A percentile compares a stretch with the other conserved stretches of the same genome.
phyloP scores from a whole-genome alignment of 1,284 basidiomycete genomes.

The Ganoderma lingzhi region DNA sequence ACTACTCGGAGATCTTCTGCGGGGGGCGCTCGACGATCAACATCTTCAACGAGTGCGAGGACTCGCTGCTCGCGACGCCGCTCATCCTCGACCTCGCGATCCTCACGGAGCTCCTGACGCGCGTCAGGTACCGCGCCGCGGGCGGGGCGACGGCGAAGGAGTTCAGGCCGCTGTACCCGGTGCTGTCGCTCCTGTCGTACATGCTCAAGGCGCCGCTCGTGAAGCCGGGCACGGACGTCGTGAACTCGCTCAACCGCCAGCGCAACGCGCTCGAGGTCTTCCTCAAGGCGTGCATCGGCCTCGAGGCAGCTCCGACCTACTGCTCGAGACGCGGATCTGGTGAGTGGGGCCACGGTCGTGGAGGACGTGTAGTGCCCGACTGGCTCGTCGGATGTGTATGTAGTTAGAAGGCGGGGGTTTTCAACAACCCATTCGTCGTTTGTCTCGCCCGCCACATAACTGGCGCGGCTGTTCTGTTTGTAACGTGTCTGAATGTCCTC shows the following conservation, averaged over 20 bases:
- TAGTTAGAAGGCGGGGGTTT: not conserved
- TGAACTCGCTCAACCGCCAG: conserved; percentile 96
- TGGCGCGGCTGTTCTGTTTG: not conserved
- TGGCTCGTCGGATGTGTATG: not conserved
- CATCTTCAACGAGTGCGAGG: conserved; percentile 98
- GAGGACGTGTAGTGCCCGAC: not conserved
- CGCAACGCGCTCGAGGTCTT: conserved; percentile 94
- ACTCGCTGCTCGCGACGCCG: conserved; percentile 95
- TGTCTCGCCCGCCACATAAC: conserved; percentile 4
- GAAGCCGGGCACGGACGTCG: conserved; percentile 95
- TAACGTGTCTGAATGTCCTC: not conserved
- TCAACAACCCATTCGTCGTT: conserved; percentile 2
- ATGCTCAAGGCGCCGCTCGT: conserved; percentile 99
- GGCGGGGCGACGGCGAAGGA: conserved; percentile 52
- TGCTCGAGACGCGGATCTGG: conserved; percentile 91
- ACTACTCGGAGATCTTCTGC: conserved; percentile 94
- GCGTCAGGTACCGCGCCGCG: conserved; percentile 84
- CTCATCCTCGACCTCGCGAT: conserved; percentile 95
- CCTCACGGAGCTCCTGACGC: conserved; percentile 94
- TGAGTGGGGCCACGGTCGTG: conserved; percentile 47
- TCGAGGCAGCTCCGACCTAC: conserved; percentile 85
- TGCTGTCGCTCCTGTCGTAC: conserved; percentile 90
- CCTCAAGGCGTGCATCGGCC: conserved; percentile 91
- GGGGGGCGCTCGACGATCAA: conserved; percentile 86
- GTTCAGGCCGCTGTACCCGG: conserved; percentile 86